Base-by-base conservation (phyloP, 2,329 filamentous ascomycete species). In the Cladophialophora yegresii region DNA sequence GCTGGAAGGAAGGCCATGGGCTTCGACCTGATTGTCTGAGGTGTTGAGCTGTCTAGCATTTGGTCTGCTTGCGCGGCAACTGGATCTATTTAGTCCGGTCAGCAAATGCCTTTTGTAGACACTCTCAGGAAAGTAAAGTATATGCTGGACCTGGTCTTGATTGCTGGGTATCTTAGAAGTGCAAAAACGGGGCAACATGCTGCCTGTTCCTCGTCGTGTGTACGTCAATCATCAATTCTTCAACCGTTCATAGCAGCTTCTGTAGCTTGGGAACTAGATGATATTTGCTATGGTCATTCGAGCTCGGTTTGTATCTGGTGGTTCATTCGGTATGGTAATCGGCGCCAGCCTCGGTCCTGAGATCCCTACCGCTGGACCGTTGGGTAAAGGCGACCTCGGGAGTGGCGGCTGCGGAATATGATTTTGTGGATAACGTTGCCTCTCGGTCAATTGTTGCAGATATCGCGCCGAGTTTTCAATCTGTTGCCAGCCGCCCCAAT, bases 401-500 rank as follows among this genome's bases (percentile, higher is more conserved):
- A 66, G 50, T 5, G 30, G 43, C 22, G 43, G 47, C 20, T 51
- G 47, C 23, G 45, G 65, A 22, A 54, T 33, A 20, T 51, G 66
- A 16, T 63, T 58, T 2, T 62, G 62, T 58, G n/a, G 36, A 32
- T 64, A 63, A n/a, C 62, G 55, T 22, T 63, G 66, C 23, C 57
- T 26, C 70, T 73, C 63, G 68, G 71, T 45, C 67, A 69, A 72
- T 10, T 76, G 81, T 71, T 81, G 75, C 36, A 92, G 76, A 47
- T 83, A 80, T 20, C 83, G 79, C 3, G 90, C 79, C 23, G 85
- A 81, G 60, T 83, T 81, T 71, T 95, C 89, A 13, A 96, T 80
- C 66, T 85, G 84, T 23, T 86, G 85, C 93, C 93, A 97, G 1
- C 90, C 91, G 58, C 87, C 87, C 91, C 91, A 96, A 54, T 90